Evolutionary conservation across 140 eudicot genomes (phyloP).

Genomic region (Senecio squalidus): DNA sequence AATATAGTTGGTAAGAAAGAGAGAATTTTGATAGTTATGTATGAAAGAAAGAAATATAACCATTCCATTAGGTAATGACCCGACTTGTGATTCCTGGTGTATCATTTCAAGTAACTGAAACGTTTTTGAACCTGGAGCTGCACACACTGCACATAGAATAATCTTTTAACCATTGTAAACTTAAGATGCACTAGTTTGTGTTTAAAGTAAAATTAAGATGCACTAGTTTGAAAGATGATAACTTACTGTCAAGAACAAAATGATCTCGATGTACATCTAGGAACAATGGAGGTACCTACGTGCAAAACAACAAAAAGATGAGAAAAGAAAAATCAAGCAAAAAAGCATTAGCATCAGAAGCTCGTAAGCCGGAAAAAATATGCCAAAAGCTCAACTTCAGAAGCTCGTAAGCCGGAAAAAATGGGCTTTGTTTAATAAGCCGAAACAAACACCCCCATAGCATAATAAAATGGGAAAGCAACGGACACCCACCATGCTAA

Average conservation of each 20-base stretch:
- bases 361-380: neutral
- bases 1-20: neutral
- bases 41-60: slow-evolving; percentile 31
- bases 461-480: too few species aligned
- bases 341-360: slow-evolving; percentile 4
- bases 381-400: slow-evolving; percentile 3
- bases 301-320: slow-evolving; percentile 19
- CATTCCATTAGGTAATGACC: slow-evolving; percentile 86
- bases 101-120: slow-evolving; percentile 96
- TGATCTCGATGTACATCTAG: slow-evolving; percentile 84
- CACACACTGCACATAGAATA: slow-evolving; percentile 71
- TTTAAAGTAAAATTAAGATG: neutral
- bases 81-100: slow-evolving; percentile 51
- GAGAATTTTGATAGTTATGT: neutral
- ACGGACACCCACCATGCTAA: slow-evolving; percentile 81
- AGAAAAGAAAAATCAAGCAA: slow-evolving; percentile 9
- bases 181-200: slow-evolving; percentile 1
- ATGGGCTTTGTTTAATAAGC: too few species aligned
- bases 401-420: neutral
- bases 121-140: slow-evolving; percentile 98
- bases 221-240: slow-evolving; percentile 9
- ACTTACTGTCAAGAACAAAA: slow-evolving; percentile 96
- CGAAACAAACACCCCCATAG: too few species aligned
- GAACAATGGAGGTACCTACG: slow-evolving; percentile 92
- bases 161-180: neutral